Evolutionary conservation across 768 basidiomycete species (phyloP).

Genomic region (Cystofilobasidium bisporidii): DNA sequence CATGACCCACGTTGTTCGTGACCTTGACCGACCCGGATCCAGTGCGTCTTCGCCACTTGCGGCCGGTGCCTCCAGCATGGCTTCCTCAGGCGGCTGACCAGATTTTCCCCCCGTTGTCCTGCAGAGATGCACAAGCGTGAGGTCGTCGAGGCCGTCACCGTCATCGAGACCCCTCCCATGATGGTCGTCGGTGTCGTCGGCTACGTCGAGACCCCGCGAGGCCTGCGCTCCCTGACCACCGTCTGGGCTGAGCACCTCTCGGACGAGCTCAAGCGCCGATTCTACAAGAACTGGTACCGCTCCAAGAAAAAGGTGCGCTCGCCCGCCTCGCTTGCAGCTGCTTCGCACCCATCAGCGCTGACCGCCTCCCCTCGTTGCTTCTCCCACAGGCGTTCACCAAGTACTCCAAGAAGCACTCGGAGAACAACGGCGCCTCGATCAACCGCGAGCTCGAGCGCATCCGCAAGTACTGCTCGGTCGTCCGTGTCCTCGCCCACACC

Average conservation of each 20-base stretch:
- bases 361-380: neutral
- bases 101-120: neutral
- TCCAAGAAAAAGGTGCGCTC: slow-evolving; percentile 84
- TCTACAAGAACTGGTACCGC: slow-evolving; percentile 99
- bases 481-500: slow-evolving; percentile 98
- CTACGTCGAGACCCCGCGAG: slow-evolving; percentile 98
- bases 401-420: slow-evolving; percentile 98
- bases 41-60: slow-evolving; percentile 53
- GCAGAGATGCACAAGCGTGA: slow-evolving; percentile 99
- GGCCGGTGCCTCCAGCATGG: slow-evolving; percentile 40
- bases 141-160: slow-evolving; percentile 92
- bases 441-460: slow-evolving; percentile 96
- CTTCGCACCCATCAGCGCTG: neutral
- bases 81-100: neutral
- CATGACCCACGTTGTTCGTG: slow-evolving; percentile 98
- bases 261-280: slow-evolving; percentile 94
- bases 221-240: slow-evolving; percentile 95
- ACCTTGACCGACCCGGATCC: slow-evolving; percentile 97
- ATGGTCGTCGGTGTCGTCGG: slow-evolving; percentile 96
- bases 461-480: slow-evolving; percentile 99
- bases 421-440: slow-evolving; percentile 83
- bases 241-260: slow-evolving; percentile 94
- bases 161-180: slow-evolving; percentile 94
- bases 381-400: slow-evolving; percentile 71
- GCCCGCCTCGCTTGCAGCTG: neutral